phyloP scores from a whole-genome alignment of 2,329 filamentous ascomycete species.

The Scorias spongiosa region DNA sequence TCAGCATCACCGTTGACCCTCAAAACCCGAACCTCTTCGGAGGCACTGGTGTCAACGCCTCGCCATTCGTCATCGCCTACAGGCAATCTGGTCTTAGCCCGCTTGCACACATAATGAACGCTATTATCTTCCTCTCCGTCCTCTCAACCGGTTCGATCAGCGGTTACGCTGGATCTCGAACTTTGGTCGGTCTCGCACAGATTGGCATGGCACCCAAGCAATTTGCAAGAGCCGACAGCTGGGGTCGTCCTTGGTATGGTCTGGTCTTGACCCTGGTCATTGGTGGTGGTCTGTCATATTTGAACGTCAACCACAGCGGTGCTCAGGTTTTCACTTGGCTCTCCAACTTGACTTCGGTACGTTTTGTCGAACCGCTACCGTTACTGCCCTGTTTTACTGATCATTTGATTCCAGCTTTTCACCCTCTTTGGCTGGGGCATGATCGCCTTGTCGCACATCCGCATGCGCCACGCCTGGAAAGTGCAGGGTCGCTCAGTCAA shows the following conservation, averaged over 20 bases:
- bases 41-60: slow-evolving; percentile 20
- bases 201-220: slow-evolving; percentile 28
- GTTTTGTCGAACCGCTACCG: slow-evolving; percentile 7
- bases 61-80: slow-evolving; percentile 46
- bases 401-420: slow-evolving; percentile 29
- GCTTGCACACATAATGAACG: slow-evolving; percentile 34
- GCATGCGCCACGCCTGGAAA: slow-evolving; percentile 49
- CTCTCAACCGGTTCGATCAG: slow-evolving; percentile 29
- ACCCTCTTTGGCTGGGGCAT: slow-evolving; percentile 51
- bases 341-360: slow-evolving; percentile 8
- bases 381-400: slow-evolving; percentile 17
- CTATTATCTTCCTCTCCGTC: slow-evolving; percentile 33
- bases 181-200: slow-evolving; percentile 29
- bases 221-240: slow-evolving; percentile 18
- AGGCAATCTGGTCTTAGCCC: slow-evolving; percentile 11
- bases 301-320: slow-evolving; percentile 15
- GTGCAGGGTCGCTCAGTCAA: slow-evolving; percentile 39
- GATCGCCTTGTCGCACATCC: slow-evolving; percentile 54
- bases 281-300: slow-evolving; percentile 20
- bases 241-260: slow-evolving; percentile 23
- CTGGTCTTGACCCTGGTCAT: slow-evolving; percentile 14
- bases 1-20: slow-evolving; percentile 5
- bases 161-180: slow-evolving; percentile 30
- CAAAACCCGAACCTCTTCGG: slow-evolving; percentile 18
- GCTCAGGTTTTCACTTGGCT: slow-evolving; percentile 21